phyloP scores from a whole-genome alignment of 129 eudicot species.

The Artemisia tridentata region DNA sequence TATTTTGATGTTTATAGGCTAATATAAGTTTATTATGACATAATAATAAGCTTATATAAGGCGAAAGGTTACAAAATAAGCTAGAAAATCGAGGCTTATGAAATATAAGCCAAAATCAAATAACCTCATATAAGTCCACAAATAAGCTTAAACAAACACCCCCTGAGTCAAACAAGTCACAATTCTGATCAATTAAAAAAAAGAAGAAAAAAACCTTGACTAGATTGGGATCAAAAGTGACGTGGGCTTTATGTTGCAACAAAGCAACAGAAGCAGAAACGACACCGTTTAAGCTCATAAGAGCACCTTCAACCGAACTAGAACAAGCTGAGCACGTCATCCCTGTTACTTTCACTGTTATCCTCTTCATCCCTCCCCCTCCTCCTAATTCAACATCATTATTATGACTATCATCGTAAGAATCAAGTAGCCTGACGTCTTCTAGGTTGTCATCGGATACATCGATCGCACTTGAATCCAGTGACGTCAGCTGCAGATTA shows the following conservation, averaged over 20 bases:
- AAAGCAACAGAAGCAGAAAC: conserved; percentile 73
- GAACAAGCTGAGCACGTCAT: conserved; percentile 98
- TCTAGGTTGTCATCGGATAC: conserved; percentile 42
- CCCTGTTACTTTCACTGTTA: conserved; percentile 79
- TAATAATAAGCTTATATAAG: no score
- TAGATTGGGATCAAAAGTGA: conserved; percentile 60
- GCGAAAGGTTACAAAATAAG: no score
- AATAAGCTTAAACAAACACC: no score
- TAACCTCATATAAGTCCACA: no score
- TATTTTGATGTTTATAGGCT: no score
- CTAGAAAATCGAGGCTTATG: no score
- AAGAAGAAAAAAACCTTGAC: conserved; percentile 41
- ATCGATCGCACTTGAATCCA: conserved; percentile 31
- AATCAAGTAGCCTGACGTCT: conserved; percentile 68
- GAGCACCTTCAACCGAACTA: conserved; percentile 77
- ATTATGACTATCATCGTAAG: no score
- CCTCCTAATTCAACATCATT: conserved; percentile 21
- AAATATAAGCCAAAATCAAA: no score
- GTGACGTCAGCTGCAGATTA: conserved; percentile 56
- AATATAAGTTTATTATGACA: no score
- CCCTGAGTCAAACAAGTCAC: no score
- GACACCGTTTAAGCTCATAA: conserved; percentile 61
- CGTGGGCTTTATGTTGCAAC: conserved; percentile 82
- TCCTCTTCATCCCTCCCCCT: conserved; percentile 12
- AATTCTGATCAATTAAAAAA: background rate